Percentiles rank a stretch among this genome's conserved stretches.
phyloP scores from a whole-genome alignment of 495 filamentous ascomycete genomes.

The Xylaria bambusicola region DNA sequence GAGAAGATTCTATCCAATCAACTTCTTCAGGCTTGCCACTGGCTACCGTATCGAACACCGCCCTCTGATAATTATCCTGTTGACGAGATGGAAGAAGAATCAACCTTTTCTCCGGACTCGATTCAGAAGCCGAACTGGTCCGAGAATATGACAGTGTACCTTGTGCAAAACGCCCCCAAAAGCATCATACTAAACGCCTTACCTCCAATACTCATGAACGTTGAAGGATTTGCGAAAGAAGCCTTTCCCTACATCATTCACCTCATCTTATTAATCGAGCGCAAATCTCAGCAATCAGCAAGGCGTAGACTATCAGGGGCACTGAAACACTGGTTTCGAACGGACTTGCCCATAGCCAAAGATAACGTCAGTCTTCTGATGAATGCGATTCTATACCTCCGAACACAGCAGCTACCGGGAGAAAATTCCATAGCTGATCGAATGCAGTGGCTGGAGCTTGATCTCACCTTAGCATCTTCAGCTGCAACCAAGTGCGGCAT shows the following conservation, averaged over 20 bases:
- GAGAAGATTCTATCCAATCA: conserved; percentile 46
- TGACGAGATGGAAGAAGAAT: conserved; percentile 19
- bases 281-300: conserved; percentile 48
- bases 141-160: conserved; percentile 58
- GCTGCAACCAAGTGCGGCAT: conserved; percentile 82
- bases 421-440: conserved; percentile 80
- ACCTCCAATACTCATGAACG: conserved; percentile 58
- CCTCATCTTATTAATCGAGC: conserved; percentile 62
- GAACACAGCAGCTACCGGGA: conserved; percentile 71
- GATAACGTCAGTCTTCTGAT: conserved; percentile 64
- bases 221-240: conserved; percentile 68
- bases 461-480: conserved; percentile 68
- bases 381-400: conserved; percentile 82
- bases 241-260: conserved; percentile 81
- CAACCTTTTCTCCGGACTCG: conserved; percentile 35
- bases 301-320: conserved; percentile 53
- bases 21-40: conserved; percentile 48
- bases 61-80: conserved; percentile 42
- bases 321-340: conserved; percentile 51
- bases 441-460: conserved; percentile 80
- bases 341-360: conserved; percentile 40
- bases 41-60: conserved; percentile 50
- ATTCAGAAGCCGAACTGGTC: conserved; percentile 60
- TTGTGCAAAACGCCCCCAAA: conserved; percentile 60
- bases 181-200: conserved; percentile 70